phyloP scores from a whole-genome alignment of 768 basidiomycete genomes.

The Termitomyces sp. region DNA sequence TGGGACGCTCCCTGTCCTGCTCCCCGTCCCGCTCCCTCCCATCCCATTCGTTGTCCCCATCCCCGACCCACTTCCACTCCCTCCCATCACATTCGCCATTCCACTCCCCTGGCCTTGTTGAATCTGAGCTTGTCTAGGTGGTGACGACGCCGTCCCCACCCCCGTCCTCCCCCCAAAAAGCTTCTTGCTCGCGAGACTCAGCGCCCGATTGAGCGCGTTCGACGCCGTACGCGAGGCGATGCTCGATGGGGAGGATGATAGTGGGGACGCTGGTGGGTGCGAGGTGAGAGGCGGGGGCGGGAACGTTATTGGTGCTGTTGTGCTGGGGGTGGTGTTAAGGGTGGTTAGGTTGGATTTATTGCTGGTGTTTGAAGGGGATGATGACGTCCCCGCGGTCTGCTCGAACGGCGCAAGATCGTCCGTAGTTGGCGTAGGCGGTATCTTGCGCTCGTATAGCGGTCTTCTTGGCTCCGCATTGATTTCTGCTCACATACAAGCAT shows the following conservation, averaged over 20 bases:
- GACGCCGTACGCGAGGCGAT: constrained; percentile 59
- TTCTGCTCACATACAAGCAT: constrained; percentile 38
- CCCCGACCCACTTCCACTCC: too few species aligned
- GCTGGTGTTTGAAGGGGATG: not conserved
- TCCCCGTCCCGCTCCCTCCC: constrained; percentile 8
- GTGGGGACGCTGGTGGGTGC: constrained; percentile 43
- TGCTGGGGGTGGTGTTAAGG: not conserved
- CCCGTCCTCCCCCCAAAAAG: constrained; percentile 37
- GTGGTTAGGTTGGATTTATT: not conserved
- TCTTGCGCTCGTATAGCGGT: constrained; percentile 54
- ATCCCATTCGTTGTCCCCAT: constrained; percentile 34
- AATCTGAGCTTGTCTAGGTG: not conserved
- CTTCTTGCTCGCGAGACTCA: constrained; percentile 80
- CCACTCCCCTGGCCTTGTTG: not conserved
- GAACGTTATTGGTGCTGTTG: constrained; percentile 39
- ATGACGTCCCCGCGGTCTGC: not conserved
- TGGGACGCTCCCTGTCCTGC: constrained; percentile 26
- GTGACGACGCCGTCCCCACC: too few species aligned
- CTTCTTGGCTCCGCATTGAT: constrained; percentile 56
- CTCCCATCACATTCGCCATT: constrained; percentile 29
- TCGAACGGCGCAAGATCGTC: constrained; percentile 42
- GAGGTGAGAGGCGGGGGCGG: constrained; percentile 50
- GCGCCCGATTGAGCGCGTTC: constrained; percentile 73
- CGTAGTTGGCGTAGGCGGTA: constrained; percentile 42
- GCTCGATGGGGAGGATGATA: constrained; percentile 65